Conservation (phyloP, 2,329 filamentous ascomycete species). For the Fusarium haematococcum region DNA sequence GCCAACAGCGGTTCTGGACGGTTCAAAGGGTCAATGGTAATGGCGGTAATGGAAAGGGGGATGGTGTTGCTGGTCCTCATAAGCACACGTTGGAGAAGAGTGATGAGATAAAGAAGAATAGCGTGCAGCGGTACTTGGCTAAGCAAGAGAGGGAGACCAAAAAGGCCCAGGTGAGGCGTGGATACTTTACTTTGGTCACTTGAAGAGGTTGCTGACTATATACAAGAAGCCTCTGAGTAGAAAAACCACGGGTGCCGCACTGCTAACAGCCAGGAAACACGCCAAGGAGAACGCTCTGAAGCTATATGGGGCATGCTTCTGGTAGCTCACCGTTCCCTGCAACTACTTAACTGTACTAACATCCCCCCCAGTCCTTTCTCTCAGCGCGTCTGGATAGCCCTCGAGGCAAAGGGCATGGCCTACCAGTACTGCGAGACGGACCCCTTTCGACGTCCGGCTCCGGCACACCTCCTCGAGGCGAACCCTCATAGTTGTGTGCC, state of each 20-base stretch:
- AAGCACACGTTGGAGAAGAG: constrained; percentile 79
- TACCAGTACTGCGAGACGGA: constrained; percentile 92
- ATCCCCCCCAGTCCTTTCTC: constrained; percentile 75
- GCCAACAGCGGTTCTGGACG: constrained; percentile 72
- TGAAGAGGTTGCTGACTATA: background rate
- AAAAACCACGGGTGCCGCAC: constrained; percentile 78
- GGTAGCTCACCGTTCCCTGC: constrained; percentile 60
- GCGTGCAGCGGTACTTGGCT: constrained; percentile 73
- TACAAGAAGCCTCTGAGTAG: constrained; percentile 76
- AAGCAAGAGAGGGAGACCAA: constrained; percentile 75
- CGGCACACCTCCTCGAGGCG: constrained; percentile 72
- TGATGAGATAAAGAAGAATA: constrained; percentile 85
- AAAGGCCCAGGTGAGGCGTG: constrained; percentile 54
- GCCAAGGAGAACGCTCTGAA: constrained; percentile 78
- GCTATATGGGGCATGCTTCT: constrained; percentile 86
- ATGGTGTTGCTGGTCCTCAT: constrained; percentile 78
- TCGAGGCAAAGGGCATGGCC: constrained; percentile 80
- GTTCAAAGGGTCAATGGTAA: constrained; percentile 84
- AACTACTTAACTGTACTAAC: background rate
- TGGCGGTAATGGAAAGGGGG: constrained; percentile 77
- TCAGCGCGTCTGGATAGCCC: constrained; percentile 88
- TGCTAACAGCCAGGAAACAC: constrained; percentile 76
- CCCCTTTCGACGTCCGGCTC: constrained; percentile 76
- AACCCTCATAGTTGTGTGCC: constrained; percentile 83
- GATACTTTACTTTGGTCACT: too few relatives aligned